Percentiles rank a stretch among this genome's conserved stretches.
These are phyloP conservation scores for Ogataea minuta DNA, from an alignment of 805 yeast genomes.

Conservation along the genomic window DNA sequence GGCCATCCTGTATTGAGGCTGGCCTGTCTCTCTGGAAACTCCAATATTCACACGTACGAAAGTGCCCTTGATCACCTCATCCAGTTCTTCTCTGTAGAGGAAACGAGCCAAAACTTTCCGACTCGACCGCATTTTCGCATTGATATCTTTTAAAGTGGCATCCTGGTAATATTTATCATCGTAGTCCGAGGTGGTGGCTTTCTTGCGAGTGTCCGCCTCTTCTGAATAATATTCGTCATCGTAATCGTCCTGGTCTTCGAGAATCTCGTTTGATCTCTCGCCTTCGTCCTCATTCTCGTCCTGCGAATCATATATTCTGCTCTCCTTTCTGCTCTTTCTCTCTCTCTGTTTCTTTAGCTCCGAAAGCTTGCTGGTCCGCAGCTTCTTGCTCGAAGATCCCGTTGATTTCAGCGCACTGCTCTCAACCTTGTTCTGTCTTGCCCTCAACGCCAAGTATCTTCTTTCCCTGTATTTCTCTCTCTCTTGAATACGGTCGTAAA, in stretches of 20 bases:
- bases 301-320: conserved; percentile 20
- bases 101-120: conserved; percentile 71
- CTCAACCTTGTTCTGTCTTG: conserved; percentile 51
- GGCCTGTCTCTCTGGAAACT: conserved; percentile 55
- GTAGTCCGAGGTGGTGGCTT: conserved; percentile 42
- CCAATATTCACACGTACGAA: conserved; percentile 86
- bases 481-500: conserved; percentile 90
- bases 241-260: conserved; percentile 38
- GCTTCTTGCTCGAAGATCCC: conserved; percentile 23
- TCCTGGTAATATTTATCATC: conserved; percentile 36
- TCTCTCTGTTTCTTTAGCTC: conserved; percentile 39
- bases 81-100: conserved; percentile 81
- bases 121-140: conserved; percentile 65
- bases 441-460: conserved; percentile 78
- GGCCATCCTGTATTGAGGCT: conserved; percentile 77
- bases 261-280: conserved; percentile 39
- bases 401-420: conserved; percentile 32
- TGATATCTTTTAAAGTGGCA: conserved; percentile 63
- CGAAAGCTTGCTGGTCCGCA: conserved; percentile 35
- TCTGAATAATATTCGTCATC: conserved; percentile 33
- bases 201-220: conserved; percentile 31
- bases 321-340: conserved; percentile 32
- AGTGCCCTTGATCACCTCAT: conserved; percentile 64
- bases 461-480: conserved; percentile 87
- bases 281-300: conserved; percentile 49